Base-by-base conservation (phyloP, 2,329 filamentous ascomycete genomes). In the Orbilia blumenaviensis region DNA sequence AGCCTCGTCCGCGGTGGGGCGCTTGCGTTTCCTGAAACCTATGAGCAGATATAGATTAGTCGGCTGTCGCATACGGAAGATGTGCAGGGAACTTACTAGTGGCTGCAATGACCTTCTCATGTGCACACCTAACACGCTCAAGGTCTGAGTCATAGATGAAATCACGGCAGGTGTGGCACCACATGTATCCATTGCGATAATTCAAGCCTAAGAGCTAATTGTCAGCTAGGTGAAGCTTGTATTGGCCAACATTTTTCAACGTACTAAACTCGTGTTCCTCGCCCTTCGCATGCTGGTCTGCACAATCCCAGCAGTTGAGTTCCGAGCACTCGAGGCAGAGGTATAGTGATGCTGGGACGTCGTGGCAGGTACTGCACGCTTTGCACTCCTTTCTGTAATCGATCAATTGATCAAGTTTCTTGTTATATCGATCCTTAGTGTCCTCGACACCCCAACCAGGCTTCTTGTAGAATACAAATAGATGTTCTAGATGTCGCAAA, bases 121-220 rank as follows among this genome's bases (percentile, higher is more conserved):
- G 78, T 34, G 79, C 79, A 58, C 92, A 84, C 75, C 92, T 87
- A 67, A 93, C 86, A 62, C 91, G 90, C 81, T 95, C 92, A 3
- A 95, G 85, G 4, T 90, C 91, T 4, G 91, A 91, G 16, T 95
- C 92, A 86, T 92, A 94, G 32, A 95, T 90, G 78, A 92, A 89
- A 81, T 95, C 92, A 81, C 91, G 88, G 81, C 92, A 95, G 81
- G 92, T 89, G 78, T 93, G 90, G 82, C 92, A 95, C 83, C 72
- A 94, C 5, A 95, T 84, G 58, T 89, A 87, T 41, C 92, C 92
- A 79, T 87, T 90, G 72, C 89, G 86, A 23, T 92, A 94, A 81
- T 95, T 92, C 41, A 94, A 16, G 14, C 71, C 71, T 75, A 38
- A 4, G 21, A 21, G 5, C 0, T 1, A 14, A 10, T 10, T 8